Conservation (phyloP, 345 rosid genomes). For the Pistacia atlantica region DNA sequence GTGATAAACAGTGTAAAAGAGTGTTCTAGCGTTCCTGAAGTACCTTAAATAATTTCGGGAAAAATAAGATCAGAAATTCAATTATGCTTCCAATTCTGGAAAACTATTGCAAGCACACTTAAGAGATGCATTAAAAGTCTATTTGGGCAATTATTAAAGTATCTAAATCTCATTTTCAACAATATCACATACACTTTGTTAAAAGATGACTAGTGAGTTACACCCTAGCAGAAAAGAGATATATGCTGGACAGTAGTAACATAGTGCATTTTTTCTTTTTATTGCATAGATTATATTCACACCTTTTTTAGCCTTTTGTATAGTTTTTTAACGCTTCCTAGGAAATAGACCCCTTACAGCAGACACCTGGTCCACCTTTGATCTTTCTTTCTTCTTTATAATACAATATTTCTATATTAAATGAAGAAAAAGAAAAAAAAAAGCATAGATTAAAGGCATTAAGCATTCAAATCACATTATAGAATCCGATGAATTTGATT, state of each 20-base stretch:
- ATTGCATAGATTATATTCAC: no score
- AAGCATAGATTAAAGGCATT: neutral
- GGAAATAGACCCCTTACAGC: no score
- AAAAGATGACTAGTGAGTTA: neutral
- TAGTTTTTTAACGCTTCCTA: no score
- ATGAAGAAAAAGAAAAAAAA: neutral
- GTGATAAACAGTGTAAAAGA: no score
- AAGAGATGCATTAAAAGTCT: neutral
- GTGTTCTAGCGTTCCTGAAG: no score
- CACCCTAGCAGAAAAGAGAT: neutral
- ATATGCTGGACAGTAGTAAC: neutral
- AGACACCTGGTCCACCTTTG: no score
- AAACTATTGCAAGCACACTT: neutral
- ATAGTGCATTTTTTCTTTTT: neutral
- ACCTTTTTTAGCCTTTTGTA: no score
- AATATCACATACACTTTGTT: neutral
- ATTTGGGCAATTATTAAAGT: neutral
- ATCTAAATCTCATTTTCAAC: neutral
- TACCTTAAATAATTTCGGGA: no score
- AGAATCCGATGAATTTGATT: neutral
- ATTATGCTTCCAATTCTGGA: neutral
- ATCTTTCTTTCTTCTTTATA: no score
- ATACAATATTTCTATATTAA: no score
- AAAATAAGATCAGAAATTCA: neutral
- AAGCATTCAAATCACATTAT: neutral